These are phyloP conservation scores for Mesostigma viride DNA, from an alignment of 139 green algal species.

Conservation along the genomic window DNA sequence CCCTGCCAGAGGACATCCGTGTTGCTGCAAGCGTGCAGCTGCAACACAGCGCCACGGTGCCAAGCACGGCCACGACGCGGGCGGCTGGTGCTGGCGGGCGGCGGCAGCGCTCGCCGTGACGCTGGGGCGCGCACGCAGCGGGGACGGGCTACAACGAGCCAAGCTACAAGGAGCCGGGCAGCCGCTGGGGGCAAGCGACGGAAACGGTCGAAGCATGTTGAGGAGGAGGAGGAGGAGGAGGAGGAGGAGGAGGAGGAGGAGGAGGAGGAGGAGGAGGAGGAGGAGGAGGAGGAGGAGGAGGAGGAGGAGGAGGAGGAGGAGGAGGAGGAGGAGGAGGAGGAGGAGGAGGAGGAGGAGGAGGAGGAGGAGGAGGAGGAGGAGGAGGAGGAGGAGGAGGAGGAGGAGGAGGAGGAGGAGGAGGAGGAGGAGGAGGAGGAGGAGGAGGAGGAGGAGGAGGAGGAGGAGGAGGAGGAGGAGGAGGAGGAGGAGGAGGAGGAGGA, in stretches of 20 bases:
- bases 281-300: slow-evolving; percentile 2
- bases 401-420: slow-evolving; percentile 12
- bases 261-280: slow-evolving; percentile 6
- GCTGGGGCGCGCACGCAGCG: too few species aligned
- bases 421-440: slow-evolving; percentile 10
- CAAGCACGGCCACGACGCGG: too few species aligned
- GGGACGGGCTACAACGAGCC: too few species aligned
- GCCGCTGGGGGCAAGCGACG: too few species aligned
- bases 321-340: slow-evolving; percentile 10
- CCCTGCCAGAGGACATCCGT: too few species aligned
- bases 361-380: slow-evolving; percentile 10
- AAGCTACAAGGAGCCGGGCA: too few species aligned
- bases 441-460: slow-evolving; percentile 7
- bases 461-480: slow-evolving; percentile 10
- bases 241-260: slow-evolving; percentile 3
- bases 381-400: slow-evolving; percentile 10
- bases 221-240: slow-evolving; percentile 10
- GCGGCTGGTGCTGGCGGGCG: too few species aligned
- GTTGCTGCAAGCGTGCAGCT: too few species aligned
- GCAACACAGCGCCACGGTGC: too few species aligned
- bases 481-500: slow-evolving; percentile 12
- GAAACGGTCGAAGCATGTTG: too few species aligned
- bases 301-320: slow-evolving; percentile 10
- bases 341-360: slow-evolving; percentile 9
- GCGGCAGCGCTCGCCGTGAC: too few species aligned